Evolutionary conservation across 2,329 filamentous ascomycete genomes (phyloP).

Genomic region (Clarireedia sp.): DNA sequence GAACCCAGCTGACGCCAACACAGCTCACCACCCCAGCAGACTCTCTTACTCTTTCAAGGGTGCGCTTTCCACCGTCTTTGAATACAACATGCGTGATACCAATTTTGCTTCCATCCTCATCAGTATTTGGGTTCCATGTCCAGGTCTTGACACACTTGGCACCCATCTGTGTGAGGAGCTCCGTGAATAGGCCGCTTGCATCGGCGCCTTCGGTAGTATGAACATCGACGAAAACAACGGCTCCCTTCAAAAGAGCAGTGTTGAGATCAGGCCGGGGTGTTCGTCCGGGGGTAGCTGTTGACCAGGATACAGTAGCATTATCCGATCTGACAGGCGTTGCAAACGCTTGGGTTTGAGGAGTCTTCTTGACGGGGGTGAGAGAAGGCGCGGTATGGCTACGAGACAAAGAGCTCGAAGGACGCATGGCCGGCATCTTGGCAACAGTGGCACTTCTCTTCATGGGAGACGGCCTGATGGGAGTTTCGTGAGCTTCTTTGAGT

Average conservation of each 20-base stretch:
- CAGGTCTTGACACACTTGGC: constrained; percentile 70
- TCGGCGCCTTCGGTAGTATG: constrained; percentile 75
- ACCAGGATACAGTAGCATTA: constrained; percentile 39
- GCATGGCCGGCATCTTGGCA: constrained; percentile 35
- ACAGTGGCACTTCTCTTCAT: constrained; percentile 36
- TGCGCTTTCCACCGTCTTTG: constrained; percentile 77
- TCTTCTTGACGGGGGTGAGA: constrained; percentile 43
- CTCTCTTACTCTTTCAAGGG: constrained; percentile 70
- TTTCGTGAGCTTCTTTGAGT: constrained; percentile 53
- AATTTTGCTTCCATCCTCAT: constrained; percentile 40
- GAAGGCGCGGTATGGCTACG: constrained; percentile 47
- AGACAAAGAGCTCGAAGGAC: constrained; percentile 34
- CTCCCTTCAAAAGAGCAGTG: constrained; percentile 53
- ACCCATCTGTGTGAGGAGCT: constrained; percentile 73
- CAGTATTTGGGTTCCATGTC: constrained; percentile 52
- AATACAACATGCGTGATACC: constrained; percentile 85
- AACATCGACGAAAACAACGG: constrained; percentile 76
- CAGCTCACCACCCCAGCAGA: constrained; percentile 70
- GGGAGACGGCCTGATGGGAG: constrained; percentile 32
- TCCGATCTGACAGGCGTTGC: constrained; percentile 38
- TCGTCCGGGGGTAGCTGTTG: constrained; percentile 46
- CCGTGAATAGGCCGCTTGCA: constrained; percentile 72
- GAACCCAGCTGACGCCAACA: constrained; percentile 80
- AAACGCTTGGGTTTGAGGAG: constrained; percentile 13
- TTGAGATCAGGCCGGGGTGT: constrained; percentile 49